These are phyloP conservation scores for Malus hybrid DNA, from an alignment of 331 rosid species.

Conservation along the genomic window DNA sequence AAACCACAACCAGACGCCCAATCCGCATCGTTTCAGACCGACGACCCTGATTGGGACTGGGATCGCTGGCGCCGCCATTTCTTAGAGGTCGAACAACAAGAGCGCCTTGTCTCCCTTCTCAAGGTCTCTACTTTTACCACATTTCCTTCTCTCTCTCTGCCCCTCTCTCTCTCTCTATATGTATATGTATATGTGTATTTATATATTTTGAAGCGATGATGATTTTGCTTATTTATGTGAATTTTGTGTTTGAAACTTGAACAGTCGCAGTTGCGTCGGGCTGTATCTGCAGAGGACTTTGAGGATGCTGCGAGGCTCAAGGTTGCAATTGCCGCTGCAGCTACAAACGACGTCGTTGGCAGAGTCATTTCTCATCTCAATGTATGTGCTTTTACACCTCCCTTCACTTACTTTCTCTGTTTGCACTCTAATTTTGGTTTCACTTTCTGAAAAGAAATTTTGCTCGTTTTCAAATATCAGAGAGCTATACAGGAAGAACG, in stretches of 20 bases:
- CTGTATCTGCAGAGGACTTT: conserved; percentile 67
- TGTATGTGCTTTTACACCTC: conserved; percentile 30
- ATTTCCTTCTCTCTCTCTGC: neutral
- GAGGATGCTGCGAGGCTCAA: conserved; percentile 83
- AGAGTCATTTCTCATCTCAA: conserved; percentile 60
- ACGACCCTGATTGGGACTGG: conserved; percentile 73
- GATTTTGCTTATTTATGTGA: neutral
- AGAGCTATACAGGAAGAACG: conserved; percentile 74
- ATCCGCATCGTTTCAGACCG: neutral
- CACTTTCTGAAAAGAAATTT: neutral
- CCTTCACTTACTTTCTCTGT: neutral
- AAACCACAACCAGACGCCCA: neutral
- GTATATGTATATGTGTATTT: neutral
- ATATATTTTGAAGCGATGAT: too few relatives aligned
- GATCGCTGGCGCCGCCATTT: conserved; percentile 87
- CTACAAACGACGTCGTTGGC: conserved; percentile 71
- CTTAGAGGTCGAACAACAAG: conserved; percentile 70
- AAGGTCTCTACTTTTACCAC: conserved; percentile 39
- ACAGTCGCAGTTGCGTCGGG: conserved; percentile 64
- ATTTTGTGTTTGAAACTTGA: neutral
- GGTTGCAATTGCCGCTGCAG: conserved; percentile 89
- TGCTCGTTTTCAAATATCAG: conserved; percentile 21
- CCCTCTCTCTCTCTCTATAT: too few relatives aligned
- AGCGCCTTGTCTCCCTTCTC: conserved; percentile 57
- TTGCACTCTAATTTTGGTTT: neutral